phyloP scores from a whole-genome alignment of 805 yeast genomes.

The Priceomyces carsonii region DNA sequence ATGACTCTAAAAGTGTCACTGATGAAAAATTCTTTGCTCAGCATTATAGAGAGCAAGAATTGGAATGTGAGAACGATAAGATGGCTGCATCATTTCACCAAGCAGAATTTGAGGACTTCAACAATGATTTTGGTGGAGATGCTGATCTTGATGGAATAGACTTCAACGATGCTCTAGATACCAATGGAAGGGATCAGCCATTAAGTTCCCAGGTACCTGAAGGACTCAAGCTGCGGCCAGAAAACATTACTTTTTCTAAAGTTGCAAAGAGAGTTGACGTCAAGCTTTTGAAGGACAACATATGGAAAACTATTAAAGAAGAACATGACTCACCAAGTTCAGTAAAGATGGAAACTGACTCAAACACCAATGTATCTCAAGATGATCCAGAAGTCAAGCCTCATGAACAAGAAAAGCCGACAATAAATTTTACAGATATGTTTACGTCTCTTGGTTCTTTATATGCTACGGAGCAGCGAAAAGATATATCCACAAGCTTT shows the following conservation, averaged over 20 bases:
- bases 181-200: slow-evolving; percentile 10
- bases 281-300: slow-evolving; percentile 65
- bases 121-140: slow-evolving; percentile 34
- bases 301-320: slow-evolving; percentile 51
- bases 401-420: slow-evolving; percentile 5
- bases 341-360: slow-evolving; percentile 3
- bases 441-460: slow-evolving; percentile 33
- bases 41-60: slow-evolving; percentile 48
- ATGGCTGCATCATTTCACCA: slow-evolving; percentile 40
- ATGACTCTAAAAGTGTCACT: slow-evolving; percentile 34
- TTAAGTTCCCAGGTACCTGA: slow-evolving; percentile 16
- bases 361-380: slow-evolving; percentile 2
- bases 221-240: slow-evolving; percentile 28
- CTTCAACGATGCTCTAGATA: slow-evolving; percentile 42
- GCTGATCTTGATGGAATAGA: slow-evolving; percentile 41
- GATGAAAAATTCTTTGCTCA: slow-evolving; percentile 77
- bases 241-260: slow-evolving; percentile 58
- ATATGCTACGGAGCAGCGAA: slow-evolving; percentile 39
- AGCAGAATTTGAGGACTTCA: slow-evolving; percentile 42
- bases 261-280: slow-evolving; percentile 82
- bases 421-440: slow-evolving; percentile 37
- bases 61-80: slow-evolving; percentile 30
- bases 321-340: slow-evolving; percentile 4
- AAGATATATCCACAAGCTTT: slow-evolving; percentile 46
- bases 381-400: neutral